A percentile compares a stretch with the other conserved stretches of the same genome.
phyloP scores from a whole-genome alignment of 192 early-diverging fungal genomes.

The Linnemannia hyalina region DNA sequence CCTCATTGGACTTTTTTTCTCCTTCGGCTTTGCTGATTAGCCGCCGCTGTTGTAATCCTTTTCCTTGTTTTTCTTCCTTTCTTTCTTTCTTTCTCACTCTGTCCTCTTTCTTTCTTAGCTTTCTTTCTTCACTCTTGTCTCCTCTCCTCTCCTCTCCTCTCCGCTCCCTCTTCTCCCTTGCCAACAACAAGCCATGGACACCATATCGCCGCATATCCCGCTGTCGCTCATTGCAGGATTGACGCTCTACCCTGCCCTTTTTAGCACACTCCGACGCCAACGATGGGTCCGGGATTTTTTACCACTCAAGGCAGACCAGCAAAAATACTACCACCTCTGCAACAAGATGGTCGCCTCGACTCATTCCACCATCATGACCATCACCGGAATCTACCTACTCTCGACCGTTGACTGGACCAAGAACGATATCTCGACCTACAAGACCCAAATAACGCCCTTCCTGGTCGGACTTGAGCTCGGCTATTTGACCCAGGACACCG shows the following conservation, averaged over 20 bases:
- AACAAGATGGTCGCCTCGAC: constrained; percentile 40
- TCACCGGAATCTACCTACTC: constrained; percentile 16
- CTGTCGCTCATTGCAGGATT: constrained; percentile 36
- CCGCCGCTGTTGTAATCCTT: background rate
- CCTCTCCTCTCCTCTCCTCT: background rate
- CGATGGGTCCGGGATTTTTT: constrained; percentile 22
- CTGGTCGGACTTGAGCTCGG: constrained; percentile 47
- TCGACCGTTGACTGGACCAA: constrained; percentile 34
- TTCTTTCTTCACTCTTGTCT: background rate
- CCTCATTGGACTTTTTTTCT: background rate
- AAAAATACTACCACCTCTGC: constrained; percentile 32
- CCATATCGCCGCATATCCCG: constrained; percentile 37
- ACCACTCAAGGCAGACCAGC: constrained; percentile 21
- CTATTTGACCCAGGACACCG: constrained; percentile 32
- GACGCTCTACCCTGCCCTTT: constrained; percentile 32
- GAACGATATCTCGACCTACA: constrained; percentile 36
- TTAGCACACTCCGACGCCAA: constrained; percentile 15
- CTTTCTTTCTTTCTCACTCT: background rate
- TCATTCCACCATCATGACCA: constrained; percentile 38
- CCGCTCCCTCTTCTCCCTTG: background rate
- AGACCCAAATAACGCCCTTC: constrained; percentile 26
- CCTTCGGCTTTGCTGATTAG: background rate
- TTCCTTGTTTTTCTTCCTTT: too few relatives aligned
- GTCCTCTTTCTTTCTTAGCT: background rate
- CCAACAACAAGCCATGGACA: constrained; percentile 13